Conservation (phyloP, 768 basidiomycete species). For the Tulasnella sp. region DNA sequence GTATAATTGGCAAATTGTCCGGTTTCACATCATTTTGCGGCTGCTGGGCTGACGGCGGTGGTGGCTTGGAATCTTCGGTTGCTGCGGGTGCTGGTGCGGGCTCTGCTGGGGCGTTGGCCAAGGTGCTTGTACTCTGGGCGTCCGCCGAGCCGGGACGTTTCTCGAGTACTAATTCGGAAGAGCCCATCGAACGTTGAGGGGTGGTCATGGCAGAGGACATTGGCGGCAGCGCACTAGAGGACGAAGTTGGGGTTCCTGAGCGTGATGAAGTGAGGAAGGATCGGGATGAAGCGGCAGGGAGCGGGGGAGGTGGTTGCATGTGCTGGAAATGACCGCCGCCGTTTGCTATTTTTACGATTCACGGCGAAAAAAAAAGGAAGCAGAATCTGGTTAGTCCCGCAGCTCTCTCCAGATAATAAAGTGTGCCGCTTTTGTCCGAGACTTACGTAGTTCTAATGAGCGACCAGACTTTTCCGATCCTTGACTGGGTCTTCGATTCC, state of each 20-base stretch:
- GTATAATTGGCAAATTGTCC: background rate
- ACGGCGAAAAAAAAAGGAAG: background rate
- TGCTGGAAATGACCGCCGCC: background rate
- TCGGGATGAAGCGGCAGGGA: background rate
- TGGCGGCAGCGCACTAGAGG: background rate
- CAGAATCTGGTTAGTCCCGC: background rate
- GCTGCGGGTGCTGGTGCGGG: background rate
- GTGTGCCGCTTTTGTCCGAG: background rate
- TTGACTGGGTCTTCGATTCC: background rate
- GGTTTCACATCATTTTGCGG: background rate
- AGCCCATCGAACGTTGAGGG: background rate
- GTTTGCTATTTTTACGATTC: background rate
- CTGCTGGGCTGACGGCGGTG: background rate
- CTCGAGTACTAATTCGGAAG: background rate
- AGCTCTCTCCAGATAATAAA: background rate
- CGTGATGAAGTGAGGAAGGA: conserved; percentile 4
- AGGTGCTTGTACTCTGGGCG: background rate
- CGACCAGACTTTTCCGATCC: conserved; percentile 4
- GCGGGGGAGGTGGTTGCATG: background rate
- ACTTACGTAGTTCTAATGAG: background rate
- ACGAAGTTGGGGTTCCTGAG: background rate
- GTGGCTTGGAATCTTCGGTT: background rate
- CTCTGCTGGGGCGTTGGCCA: background rate
- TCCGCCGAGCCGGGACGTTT: background rate
- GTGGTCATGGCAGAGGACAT: background rate